Evolutionary conservation across 805 yeast species (phyloP), one percentile per base, ranked within the genome.

Genomic region (Lachancea lanzarotensis): DNA sequence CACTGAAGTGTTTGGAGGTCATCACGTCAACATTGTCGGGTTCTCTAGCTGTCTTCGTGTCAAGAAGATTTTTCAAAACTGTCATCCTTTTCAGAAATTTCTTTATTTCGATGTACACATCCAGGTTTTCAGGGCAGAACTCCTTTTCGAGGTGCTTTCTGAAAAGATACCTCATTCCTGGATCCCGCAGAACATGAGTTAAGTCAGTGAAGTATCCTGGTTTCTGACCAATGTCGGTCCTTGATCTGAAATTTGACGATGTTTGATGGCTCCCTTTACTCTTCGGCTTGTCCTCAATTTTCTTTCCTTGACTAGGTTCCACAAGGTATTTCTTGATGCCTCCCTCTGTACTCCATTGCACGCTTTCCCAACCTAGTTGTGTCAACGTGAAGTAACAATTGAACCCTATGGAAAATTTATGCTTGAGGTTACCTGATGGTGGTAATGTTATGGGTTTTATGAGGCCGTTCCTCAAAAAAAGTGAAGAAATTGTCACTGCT

Each of bases 121-220:
- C 81, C n/a, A 85, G 60, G 54, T 86, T 88, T 56, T 88, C 96
- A 2, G 74, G 75, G 56, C 95, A 87, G 45, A 73, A 71, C 42
- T 79, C 83, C 26, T 70, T 73, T 40, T 74, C 78, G 42, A 88
- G 60, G 57, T 84, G 88, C n/a, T 69, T 67, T 49, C 79, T 71
- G 62, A 88, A 85, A 9, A 86, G 62, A 44, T 76, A 78, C 43
- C 83, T 70, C 68, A 82, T 66, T 0, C 93, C 96, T 0, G 95
- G 95, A 59, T 88, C 95, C 9, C 65, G 63, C 9, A 88, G 57
- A 3, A 82, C 69, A 8, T 71, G 71, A 27, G 68, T 63, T 31
- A 68, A 51, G 15, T 54, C 50, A 12, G 51, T 27, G 16, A 13
- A 34, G 16, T 31, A 32, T 10, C 26, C 35, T 17, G 25, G 35